phyloP scores from a whole-genome alignment of 306 rosid genomes.

The Delonix regia region DNA sequence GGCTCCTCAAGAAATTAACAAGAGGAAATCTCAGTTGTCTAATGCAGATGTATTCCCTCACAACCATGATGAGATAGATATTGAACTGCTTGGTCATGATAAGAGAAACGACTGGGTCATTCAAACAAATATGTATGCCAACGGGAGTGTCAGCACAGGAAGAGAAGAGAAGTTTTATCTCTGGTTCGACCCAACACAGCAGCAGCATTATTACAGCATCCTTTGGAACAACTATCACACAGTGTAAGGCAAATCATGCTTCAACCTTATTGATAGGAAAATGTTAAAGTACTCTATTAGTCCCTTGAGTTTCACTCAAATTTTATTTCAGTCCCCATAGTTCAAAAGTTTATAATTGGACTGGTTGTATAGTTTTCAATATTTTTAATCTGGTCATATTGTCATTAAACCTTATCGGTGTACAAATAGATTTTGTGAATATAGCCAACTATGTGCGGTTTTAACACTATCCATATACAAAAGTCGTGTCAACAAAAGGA shows the following conservation, averaged over 20 bases:
- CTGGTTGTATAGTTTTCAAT: not conserved
- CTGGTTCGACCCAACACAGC: conserved; percentile 90
- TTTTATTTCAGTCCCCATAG: no score
- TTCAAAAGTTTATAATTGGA: no score
- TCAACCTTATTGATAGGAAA: not conserved
- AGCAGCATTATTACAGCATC: conserved; percentile 79
- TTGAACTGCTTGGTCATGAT: conserved; percentile 94
- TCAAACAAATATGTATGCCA: conserved; percentile 85
- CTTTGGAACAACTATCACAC: conserved; percentile 86
- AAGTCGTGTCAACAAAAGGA: no score
- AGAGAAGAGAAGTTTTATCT: conserved; percentile 94
- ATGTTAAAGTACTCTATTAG: not conserved
- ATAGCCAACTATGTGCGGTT: not conserved
- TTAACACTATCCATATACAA: not conserved
- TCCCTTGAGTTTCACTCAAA: not conserved
- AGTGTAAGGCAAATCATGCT: conserved; percentile 60
- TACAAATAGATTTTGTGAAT: not conserved
- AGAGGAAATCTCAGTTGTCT: conserved; percentile 60
- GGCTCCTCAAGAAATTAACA: conserved; percentile 20
- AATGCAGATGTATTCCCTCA: conserved; percentile 86
- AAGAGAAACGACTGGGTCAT: conserved; percentile 83
- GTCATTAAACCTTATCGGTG: not conserved
- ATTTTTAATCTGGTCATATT: not conserved
- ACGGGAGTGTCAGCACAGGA: conserved; percentile 91
- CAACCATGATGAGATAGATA: conserved; percentile 91